Evolutionary conservation across 75 land plant species (phyloP).

Genomic region (Selaginella tamariscina): DNA sequence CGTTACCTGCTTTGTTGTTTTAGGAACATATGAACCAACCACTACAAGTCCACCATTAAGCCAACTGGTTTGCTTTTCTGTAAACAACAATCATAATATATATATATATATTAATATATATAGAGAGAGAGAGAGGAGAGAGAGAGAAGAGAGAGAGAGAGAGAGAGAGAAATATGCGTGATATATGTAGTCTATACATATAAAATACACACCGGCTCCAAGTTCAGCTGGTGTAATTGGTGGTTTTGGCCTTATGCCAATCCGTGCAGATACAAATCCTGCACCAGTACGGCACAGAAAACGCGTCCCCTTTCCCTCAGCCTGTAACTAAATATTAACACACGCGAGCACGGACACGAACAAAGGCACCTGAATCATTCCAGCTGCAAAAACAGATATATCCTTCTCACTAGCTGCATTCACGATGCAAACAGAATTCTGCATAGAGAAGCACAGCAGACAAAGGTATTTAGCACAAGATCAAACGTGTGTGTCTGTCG

Average conservation of each 20-base stretch:
- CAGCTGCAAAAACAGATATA: constrained; percentile 89
- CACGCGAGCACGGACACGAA: background rate
- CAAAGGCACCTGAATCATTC: constrained; percentile 87
- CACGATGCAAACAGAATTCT: constrained; percentile 89
- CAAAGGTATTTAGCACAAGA: too few species aligned
- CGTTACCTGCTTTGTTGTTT: constrained; percentile 85
- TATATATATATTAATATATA: too few species aligned
- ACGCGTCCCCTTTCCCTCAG: constrained; percentile 73
- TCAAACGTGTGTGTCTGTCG: too few species aligned
- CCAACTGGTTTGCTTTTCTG: constrained; percentile 22
- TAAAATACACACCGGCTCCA: too few species aligned
- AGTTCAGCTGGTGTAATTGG: constrained; percentile 62
- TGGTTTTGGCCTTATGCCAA: constrained; percentile 65
- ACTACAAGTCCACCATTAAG: constrained; percentile 71
- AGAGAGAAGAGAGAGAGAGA: too few species aligned
- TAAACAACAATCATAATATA: too few species aligned
- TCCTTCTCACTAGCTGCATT: constrained; percentile 98
- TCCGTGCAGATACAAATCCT: constrained; percentile 88
- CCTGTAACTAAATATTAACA: constrained; percentile 33
- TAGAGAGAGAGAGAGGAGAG: too few species aligned
- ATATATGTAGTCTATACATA: too few species aligned
- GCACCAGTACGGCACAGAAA: constrained; percentile 98
- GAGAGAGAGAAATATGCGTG: too few species aligned
- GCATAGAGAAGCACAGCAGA: constrained; percentile 16
- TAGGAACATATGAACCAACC: constrained; percentile 98